Conservation (phyloP, 2,329 filamentous ascomycete species). For the Dothistroma pini region DNA sequence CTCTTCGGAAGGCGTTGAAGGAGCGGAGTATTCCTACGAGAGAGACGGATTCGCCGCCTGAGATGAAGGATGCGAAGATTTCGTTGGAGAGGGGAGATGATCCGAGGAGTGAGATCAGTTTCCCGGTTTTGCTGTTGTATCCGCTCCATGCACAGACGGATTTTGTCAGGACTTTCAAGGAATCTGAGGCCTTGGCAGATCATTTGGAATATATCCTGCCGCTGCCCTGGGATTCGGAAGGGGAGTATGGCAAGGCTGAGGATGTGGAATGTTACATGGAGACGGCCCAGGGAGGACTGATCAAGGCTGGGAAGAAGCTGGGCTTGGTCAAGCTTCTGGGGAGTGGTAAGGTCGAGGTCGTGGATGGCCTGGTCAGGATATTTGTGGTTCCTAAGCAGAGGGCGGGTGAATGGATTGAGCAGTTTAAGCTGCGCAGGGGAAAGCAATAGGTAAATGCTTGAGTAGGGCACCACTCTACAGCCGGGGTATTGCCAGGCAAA, state of each 20-base stretch:
- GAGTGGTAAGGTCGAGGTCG: conserved; percentile 76
- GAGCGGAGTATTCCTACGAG: conserved; percentile 68
- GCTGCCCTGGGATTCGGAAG: conserved; percentile 73
- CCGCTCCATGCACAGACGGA: conserved; percentile 78
- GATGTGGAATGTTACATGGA: conserved; percentile 87
- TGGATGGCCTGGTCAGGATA: conserved; percentile 79
- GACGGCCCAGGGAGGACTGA: conserved; percentile 70
- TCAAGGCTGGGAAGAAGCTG: conserved; percentile 87
- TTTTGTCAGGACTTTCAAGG: conserved; percentile 82
- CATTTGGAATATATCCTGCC: conserved; percentile 86
- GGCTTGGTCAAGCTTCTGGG: conserved; percentile 69
- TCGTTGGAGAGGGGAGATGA: conserved; percentile 69
- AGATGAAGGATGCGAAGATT: conserved; percentile 80
- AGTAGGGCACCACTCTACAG: too few relatives aligned
- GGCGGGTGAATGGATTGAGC: conserved; percentile 71
- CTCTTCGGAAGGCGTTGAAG: conserved; percentile 53
- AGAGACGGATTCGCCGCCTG: conserved; percentile 67
- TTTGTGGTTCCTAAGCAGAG: conserved; percentile 73
- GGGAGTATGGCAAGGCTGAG: conserved; percentile 58
- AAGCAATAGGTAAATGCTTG: conserved; percentile 12
- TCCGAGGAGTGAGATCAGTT: conserved; percentile 64
- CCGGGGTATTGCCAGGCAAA: too few relatives aligned
- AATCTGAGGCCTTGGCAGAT: conserved; percentile 69
- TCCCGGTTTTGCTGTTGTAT: conserved; percentile 82
- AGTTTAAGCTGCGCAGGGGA: conserved; percentile 70